A percentile compares a stretch with the other conserved stretches of the same genome.
phyloP scores from a whole-genome alignment of 805 yeast genomes.

The baker's yeast (Saccharomyces cerevisiae) region DNA sequence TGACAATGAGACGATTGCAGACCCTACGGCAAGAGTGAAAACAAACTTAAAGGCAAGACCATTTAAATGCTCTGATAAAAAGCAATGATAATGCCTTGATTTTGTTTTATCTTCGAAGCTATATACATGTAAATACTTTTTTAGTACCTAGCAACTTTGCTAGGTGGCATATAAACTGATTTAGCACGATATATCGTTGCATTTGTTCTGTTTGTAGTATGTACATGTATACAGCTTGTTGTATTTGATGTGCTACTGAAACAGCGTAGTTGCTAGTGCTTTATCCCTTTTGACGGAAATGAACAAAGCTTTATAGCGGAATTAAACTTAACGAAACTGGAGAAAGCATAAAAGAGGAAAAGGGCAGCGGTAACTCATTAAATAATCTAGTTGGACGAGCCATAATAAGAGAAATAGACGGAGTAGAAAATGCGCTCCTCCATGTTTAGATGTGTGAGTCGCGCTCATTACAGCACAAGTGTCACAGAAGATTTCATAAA shows the following conservation, averaged over 20 bases:
- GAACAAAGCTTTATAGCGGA: background rate
- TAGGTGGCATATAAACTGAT: background rate
- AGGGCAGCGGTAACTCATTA: background rate
- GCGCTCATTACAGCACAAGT: conserved; percentile 17
- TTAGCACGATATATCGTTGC: background rate
- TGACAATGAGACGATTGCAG: conserved; percentile 67
- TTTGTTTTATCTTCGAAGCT: background rate
- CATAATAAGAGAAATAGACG: background rate
- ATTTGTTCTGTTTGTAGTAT: background rate
- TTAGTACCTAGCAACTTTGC: background rate
- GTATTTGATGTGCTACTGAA: background rate
- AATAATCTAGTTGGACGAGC: background rate
- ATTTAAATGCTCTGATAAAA: background rate
- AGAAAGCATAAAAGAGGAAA: background rate
- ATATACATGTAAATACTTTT: background rate
- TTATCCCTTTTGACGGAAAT: background rate
- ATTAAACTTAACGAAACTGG: background rate
- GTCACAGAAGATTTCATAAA: conserved; percentile 28
- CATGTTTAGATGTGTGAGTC: conserved; percentile 1
- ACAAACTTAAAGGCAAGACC: background rate
- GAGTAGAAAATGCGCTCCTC: background rate
- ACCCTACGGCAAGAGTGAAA: background rate
- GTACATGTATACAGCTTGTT: background rate
- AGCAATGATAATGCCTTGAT: background rate
- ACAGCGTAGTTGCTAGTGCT: background rate